Evolutionary conservation across 768 basidiomycete genomes (phyloP), one percentile per base, ranked within the genome.

Genomic region (Hypsizygus marmoreus): DNA sequence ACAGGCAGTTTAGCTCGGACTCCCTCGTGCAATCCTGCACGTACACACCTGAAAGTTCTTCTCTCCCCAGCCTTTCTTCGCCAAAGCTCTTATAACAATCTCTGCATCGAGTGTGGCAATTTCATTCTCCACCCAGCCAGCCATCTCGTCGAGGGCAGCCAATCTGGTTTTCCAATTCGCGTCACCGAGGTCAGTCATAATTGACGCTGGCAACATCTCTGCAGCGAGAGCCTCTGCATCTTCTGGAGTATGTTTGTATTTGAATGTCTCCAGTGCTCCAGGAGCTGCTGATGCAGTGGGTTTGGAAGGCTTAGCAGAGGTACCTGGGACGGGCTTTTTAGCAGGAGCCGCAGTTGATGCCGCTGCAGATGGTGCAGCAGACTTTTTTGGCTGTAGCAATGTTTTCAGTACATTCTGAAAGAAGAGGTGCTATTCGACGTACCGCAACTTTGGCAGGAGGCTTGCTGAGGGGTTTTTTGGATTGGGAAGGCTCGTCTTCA

Each of bases 1-100:
- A n/a, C n/a, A n/a, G n/a, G n/a, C n/a, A n/a, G n/a, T n/a, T n/a
- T n/a, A n/a, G n/a, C n/a, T n/a, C n/a, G n/a, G n/a, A n/a, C n/a
- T n/a, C n/a, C n/a, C n/a, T n/a, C n/a, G n/a, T n/a, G n/a, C n/a
- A n/a, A n/a, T n/a, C n/a, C n/a, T n/a, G n/a, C n/a, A n/a, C n/a
- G n/a, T 5, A 58, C 67, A 45, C 49, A 89, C 95, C 73, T 99
- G 95, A 55, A 99, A 99, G 59, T 98, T 99, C 75, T 97, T 98
- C 71, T 99, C 97, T n/a, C 76, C 80, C 94, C 93, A 97, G 2
- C 95, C 93, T 53, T 90, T 92, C 74, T 95, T 98, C 3, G 81
- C 85, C 48, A 98, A 68, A 54, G 88, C 85, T 19, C 95, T 78
- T 14, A 97, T 81, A 28, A 99, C 58, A 4, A 99, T 82, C 65